Evolutionary conservation across 331 rosid genomes (phyloP), one percentile per base, ranked within the genome.

Genomic region (Quercus lobata): DNA sequence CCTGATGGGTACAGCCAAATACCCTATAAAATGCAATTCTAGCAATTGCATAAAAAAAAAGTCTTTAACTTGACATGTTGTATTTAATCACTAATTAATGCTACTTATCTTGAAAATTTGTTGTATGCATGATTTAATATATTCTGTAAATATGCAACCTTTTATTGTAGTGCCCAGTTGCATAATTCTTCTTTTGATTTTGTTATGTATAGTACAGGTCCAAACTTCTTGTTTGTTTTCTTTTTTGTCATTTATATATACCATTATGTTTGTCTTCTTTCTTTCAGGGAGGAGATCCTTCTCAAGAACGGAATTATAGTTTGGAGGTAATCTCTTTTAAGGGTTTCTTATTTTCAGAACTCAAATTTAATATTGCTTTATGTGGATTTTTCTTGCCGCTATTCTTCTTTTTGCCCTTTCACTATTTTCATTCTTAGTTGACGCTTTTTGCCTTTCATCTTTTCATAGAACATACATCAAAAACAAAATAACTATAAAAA

Each of bases 271-370:
- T 71, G 12, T 37, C 14, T 56, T 61, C 27, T 72, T 60, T 77
- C 62, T 82, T 55, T 68, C 80, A 92, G 97, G 91, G 73, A 52
- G 92, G 90, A 71, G 98, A 94, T 86, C 98, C 98, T 81, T 94
- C 98, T 78, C 76, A 61, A 78, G 92, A 89, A 53, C 93, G 97
- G 52, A 94, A 91, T 83, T 83, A 78, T 75, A 73, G 91, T 71
- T 78, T 92, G 32, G 97, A 94, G 98, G 98, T 83, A 76, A 53
- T 71, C 57, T 57, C 19, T 8, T 78, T 37, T n/a, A 46, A 73
- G 74, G 53, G 18, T 68, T 25, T 35, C 18, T 7, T 65, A 5
- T 57, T 46, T 56, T 21, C 57, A 55, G 21, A n/a, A 74, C 70
- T 61, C 37, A 41, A 32, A 62, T 58, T 58, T 69, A 22, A 16